Evolutionary conservation across 169 alveolate genomes (phyloP).

Genomic region (Cryptosporidium parvum): DNA sequence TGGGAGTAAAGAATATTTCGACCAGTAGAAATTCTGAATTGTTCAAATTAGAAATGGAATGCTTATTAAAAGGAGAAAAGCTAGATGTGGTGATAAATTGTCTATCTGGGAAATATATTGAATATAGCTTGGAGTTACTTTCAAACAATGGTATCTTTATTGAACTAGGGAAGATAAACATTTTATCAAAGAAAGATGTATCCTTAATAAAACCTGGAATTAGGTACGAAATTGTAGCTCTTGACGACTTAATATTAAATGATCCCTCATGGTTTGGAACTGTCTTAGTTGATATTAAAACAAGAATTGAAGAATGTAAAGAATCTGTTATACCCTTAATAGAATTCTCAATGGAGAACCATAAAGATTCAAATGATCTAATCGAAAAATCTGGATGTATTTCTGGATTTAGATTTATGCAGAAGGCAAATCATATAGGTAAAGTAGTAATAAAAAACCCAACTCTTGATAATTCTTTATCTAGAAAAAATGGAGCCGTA

Average conservation of each 20-base stretch:
- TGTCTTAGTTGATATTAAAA: constrained; percentile 27
- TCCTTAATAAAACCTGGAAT: constrained; percentile 26
- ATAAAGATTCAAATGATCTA: neutral
- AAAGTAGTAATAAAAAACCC: constrained; percentile 73
- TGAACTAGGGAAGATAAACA: constrained; percentile 71
- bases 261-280: constrained; percentile 70
- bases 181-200: constrained; percentile 40
- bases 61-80: constrained; percentile 35
- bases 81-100: constrained; percentile 65
- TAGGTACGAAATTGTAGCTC: constrained; percentile 70
- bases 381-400: constrained; percentile 20
- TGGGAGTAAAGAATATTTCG: constrained; percentile 58
- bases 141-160: constrained; percentile 42
- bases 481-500: constrained; percentile 14
- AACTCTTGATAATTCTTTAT: constrained; percentile 1
- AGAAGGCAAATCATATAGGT: constrained; percentile 77
- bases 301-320: constrained; percentile 53
- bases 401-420: constrained; percentile 75
- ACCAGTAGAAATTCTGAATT: constrained; percentile 64
- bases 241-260: constrained; percentile 51
- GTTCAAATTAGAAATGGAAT: constrained; percentile 37
- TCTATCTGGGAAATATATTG: constrained; percentile 66
- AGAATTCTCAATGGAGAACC: constrained; percentile 23
- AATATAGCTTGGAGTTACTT: constrained; percentile 47
- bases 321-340: constrained; percentile 47